phyloP scores from a whole-genome alignment of 129 eudicot species.

The Lactuca sativa region DNA sequence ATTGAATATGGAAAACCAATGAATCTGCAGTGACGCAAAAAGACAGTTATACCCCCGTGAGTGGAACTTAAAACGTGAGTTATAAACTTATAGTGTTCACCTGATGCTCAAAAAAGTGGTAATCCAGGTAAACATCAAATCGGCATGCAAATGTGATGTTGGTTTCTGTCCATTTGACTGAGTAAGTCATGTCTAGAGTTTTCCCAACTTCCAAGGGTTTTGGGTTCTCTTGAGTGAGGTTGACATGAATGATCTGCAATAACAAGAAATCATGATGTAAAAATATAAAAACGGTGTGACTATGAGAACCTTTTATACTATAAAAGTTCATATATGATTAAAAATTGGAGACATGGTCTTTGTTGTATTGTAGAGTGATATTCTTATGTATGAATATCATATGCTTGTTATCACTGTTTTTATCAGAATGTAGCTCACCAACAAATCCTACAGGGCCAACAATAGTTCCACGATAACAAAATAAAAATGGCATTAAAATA shows the following conservation, averaged over 20 bases:
- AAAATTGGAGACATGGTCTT: conserved; percentile 56
- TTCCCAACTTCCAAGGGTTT: conserved; percentile 84
- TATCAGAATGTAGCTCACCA: conserved; percentile 86
- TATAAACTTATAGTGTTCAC: conserved; percentile 28
- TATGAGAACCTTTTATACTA: conserved; percentile 14
- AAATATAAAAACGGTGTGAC: not conserved
- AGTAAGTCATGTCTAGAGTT: conserved; percentile 42
- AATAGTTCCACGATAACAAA: conserved; percentile 11
- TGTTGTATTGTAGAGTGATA: conserved; percentile 70
- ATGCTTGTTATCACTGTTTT: conserved; percentile 71
- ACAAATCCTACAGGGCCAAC: conserved; percentile 60
- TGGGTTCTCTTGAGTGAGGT: conserved; percentile 86
- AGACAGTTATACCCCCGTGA: not conserved
- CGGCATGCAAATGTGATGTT: no score
- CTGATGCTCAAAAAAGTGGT: conserved; percentile 56
- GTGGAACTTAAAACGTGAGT: not conserved
- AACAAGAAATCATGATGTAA: no score
- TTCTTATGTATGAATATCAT: conserved; percentile 73
- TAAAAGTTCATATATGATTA: not conserved
- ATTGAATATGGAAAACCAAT: conserved; percentile 58
- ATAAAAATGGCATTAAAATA: not conserved
- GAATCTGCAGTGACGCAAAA: conserved; percentile 8
- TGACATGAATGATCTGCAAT: conserved; percentile 62
- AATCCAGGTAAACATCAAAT: no score
- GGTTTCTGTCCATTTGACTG: no score